Evolutionary conservation across 352 stramenopile genomes (phyloP).

Genomic region (Blastocystis sp.): DNA sequence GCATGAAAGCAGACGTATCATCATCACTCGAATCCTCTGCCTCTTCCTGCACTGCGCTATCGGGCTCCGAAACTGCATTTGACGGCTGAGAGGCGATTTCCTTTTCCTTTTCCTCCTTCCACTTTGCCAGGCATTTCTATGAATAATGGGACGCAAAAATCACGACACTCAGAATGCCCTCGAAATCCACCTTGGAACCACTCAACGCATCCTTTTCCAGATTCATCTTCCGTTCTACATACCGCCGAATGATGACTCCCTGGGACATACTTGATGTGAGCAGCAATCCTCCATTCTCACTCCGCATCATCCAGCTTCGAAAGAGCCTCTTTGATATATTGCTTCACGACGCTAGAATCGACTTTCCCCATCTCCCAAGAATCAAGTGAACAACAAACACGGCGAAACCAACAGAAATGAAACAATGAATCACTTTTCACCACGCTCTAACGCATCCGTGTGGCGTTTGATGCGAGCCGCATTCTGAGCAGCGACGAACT

Average conservation of each 20-base stretch:
- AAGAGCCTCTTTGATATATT: background rate
- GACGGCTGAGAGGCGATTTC: background rate
- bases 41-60: background rate
- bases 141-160: background rate
- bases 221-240: background rate
- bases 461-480: background rate
- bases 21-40: background rate
- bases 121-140: background rate
- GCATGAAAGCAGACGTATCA: background rate
- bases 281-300: background rate
- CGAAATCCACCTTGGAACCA: background rate
- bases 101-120: background rate
- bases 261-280: background rate
- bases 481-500: background rate
- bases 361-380: background rate
- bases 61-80: background rate
- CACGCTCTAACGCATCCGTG: background rate
- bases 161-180: background rate
- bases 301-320: background rate
- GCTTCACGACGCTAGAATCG: background rate
- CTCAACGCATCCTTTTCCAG: background rate
- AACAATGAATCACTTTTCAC: constrained; percentile 18
- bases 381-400: background rate
- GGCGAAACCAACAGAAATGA: background rate
- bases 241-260: background rate